Evolutionary conservation across 805 yeast genomes (phyloP).

Genomic region (Wickerhamomyces mucosus): DNA sequence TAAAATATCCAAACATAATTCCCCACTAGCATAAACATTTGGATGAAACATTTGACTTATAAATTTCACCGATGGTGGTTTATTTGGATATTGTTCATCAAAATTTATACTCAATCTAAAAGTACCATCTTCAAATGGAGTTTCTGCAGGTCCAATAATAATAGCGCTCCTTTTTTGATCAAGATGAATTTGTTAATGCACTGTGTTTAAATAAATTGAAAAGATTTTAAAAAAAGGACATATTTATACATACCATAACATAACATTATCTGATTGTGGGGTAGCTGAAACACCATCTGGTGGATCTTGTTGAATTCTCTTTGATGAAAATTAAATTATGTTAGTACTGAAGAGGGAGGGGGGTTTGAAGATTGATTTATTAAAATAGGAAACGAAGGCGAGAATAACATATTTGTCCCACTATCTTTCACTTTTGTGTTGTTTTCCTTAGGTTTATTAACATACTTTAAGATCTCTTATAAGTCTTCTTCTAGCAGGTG

Average conservation of each 20-base stretch:
- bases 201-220: background rate
- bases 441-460: too few species aligned
- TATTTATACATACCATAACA: slow-evolving; percentile 50
- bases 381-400: background rate
- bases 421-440: too few species aligned
- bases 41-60: slow-evolving; percentile 96
- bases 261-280: slow-evolving; percentile 93
- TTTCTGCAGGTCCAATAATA: slow-evolving; percentile 93
- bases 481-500: slow-evolving; percentile 96
- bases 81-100: slow-evolving; percentile 95
- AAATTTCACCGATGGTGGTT: slow-evolving; percentile 90
- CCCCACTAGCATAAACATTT: slow-evolving; percentile 92
- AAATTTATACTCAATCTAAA: slow-evolving; percentile 79
- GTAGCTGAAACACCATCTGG: slow-evolving; percentile 98
- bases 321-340: slow-evolving; percentile 3
- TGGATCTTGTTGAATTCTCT: slow-evolving; percentile 96
- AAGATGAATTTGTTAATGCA: slow-evolving; percentile 9
- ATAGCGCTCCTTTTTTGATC: slow-evolving; percentile 64
- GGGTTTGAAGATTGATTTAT: background rate
- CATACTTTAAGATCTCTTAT: slow-evolving; percentile 94
- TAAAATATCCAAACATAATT: slow-evolving; percentile 87
- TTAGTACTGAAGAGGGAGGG: background rate
- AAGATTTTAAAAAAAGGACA: background rate
- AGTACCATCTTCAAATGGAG: slow-evolving; percentile 98
- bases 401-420: slow-evolving; percentile 3